These are phyloP conservation scores for Carex cristatella DNA, from an alignment of 176 grass and related monocot species.

Conservation along the genomic window DNA sequence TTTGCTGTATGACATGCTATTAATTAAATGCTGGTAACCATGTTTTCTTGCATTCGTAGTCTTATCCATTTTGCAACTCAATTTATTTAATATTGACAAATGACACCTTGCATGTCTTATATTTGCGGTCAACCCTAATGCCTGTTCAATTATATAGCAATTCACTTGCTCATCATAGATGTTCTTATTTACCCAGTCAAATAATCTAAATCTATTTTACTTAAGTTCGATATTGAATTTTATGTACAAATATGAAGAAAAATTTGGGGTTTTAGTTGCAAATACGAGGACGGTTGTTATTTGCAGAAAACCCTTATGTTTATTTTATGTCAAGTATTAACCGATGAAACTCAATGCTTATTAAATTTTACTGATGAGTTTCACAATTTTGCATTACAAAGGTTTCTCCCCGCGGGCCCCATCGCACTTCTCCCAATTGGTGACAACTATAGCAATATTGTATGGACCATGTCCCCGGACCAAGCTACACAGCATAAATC, in stretches of 20 bases:
- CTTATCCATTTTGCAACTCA: too few species aligned
- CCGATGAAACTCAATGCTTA: neutral
- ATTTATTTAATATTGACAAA: neutral
- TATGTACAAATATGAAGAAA: neutral
- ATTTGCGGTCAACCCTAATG: neutral
- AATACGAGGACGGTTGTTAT: neutral
- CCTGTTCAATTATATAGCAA: neutral
- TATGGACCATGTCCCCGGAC: constrained; percentile 93
- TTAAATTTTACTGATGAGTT: constrained; percentile 1
- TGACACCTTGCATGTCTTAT: neutral
- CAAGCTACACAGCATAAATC: constrained; percentile 52
- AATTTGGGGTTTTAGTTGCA: neutral
- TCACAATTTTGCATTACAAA: constrained; percentile 47
- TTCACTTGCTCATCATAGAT: neutral
- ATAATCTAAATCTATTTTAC: neutral
- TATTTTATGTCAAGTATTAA: neutral
- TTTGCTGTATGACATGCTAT: neutral
- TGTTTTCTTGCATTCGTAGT: neutral
- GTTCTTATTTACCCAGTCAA: neutral
- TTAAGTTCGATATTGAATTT: neutral
- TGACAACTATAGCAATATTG: constrained; percentile 86
- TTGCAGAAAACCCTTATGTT: neutral
- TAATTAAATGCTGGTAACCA: neutral
- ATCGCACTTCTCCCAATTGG: constrained; percentile 82
- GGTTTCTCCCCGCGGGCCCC: constrained; percentile 90